Base-by-base conservation (phyloP, 805 yeast genomes). In the Nakazawaea laoshanensis region DNA sequence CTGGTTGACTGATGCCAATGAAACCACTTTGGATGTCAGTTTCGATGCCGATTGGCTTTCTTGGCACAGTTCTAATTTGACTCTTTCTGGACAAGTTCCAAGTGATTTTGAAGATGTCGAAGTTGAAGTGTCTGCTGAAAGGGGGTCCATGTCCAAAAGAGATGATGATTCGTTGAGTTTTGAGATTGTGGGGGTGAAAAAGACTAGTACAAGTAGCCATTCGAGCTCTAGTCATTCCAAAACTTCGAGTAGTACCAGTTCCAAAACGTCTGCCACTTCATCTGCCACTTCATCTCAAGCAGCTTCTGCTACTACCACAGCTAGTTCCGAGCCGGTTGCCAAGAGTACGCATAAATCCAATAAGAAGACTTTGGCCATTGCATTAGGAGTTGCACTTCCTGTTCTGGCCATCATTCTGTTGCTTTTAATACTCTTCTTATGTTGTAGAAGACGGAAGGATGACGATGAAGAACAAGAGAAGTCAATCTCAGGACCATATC, bases 301-400 rank as follows among this genome's bases (percentile, higher is more conserved):
- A 7, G 26, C 59, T 4, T 29, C 65, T 3, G 33, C 57, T 11
- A 31, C 55, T 7, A 28, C 44, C 12, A 30, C 42, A 6, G 29
- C 22, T 16, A 17, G 26, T 4, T 17, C 37, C 7, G 9, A 15
- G 12, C 16, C 10, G 4, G n/a, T n/a, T n/a, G n/a, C n/a, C n/a
- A n/a, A n/a, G n/a, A n/a, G n/a, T n/a, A 24, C 18, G 4, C 23
- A 28, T 17, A 32, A 39, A 34, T 33, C 50, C 23, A 57, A 55
- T 27, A 64, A 61, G 33, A 78, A 70, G 42, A 69, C 71, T 3
- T 61, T 84, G n/a, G 95, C 95, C 0, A 82, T 89, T 49, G 95
- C 88, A 1, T 68, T 88, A 39, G 96, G 96, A 35, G 88, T 83
- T n/a, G 84, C 80, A 2, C 67, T 92, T 29, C 95, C 95, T 1